Conservation (phyloP, 148 eudicot genomes). For the Nepenthes mirabilis region DNA sequence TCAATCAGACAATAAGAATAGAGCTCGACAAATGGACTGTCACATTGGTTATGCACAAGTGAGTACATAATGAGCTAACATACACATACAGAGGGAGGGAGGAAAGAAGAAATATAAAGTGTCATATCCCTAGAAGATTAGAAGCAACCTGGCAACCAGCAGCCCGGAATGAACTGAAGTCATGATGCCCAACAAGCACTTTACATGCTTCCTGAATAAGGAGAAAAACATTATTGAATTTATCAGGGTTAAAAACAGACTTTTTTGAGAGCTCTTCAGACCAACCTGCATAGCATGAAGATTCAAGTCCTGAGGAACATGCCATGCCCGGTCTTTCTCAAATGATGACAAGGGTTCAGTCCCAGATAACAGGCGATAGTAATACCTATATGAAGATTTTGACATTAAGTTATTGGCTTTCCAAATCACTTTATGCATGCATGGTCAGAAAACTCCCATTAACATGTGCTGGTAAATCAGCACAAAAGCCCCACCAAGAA, state of each 20-base stretch:
- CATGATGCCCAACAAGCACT: constrained; percentile 76
- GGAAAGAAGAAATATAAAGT: not conserved
- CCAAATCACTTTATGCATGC: too few species aligned
- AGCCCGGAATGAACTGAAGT: constrained; percentile 95
- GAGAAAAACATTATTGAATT: constrained; percentile 1
- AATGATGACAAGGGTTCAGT: constrained; percentile 59
- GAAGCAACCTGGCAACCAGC: constrained; percentile 75
- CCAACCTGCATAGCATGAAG: constrained; percentile 79
- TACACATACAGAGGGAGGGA: not conserved
- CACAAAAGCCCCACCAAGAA: not conserved
- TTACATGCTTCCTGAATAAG: constrained; percentile 68
- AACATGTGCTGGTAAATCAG: not conserved
- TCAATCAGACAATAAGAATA: too few species aligned
- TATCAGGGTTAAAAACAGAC: constrained; percentile 1
- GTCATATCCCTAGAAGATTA: not conserved
- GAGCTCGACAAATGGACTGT: too few species aligned
- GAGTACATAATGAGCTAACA: too few species aligned
- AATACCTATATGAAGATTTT: constrained; percentile 46
- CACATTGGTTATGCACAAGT: too few species aligned
- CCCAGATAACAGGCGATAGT: constrained; percentile 78
- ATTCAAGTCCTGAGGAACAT: constrained; percentile 70
- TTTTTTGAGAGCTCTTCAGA: not conserved
- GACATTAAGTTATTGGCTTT: too few species aligned
- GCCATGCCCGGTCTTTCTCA: constrained; percentile 94
- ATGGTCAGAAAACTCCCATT: not conserved